Base-by-base conservation (phyloP, 164 flowering plant species). In the Saururus chinensis region DNA sequence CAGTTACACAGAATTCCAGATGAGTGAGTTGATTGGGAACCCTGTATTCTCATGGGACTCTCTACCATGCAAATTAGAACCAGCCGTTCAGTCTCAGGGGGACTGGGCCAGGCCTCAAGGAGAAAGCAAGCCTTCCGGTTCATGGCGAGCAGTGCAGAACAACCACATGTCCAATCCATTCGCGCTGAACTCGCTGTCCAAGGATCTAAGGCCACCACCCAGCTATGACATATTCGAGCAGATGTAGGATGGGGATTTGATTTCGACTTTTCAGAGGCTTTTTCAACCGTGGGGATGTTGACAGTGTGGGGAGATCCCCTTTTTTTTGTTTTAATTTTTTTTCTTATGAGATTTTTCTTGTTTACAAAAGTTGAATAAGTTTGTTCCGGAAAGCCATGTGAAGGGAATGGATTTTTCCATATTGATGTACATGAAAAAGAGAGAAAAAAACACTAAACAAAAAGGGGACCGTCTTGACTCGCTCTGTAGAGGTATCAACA, bases 21-120 rank as follows among this genome's bases (percentile, higher is more conserved):
- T 68, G 68, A 68, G 25, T 68, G 76, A 65, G 22, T 61, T 71
- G 65, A 64, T 63, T 52, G 82, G 77, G 9, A 80, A 72, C 71
- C 63, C 66, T 30, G 73, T 58, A 12, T 77, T 76, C 53, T 61
- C 76, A 8, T 82, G 82, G 83, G 80, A 76, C 24, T 59, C 58
- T 9, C 75, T 73, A 19, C 13, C 24, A 8, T 70, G 69, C 45
- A 80, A 72, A 52, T 56, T 76, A 19, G 89, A 84, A 7, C 68
- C 81, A 10, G 25, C 76, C 63, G 75, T 81, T 58, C 85, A 79
- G 69, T 79, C 42, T 65, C 83, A 79, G 62, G 70, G 60, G 57
- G 75, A 64, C 65, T 78, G 72, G 49, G 9, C 24, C 12, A 82
- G 83, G 61, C 68, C 75, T 35, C 81, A 83, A 58, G 82, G 77